phyloP scores from a whole-genome alignment of 106 monocot species.

The Platanthera zijinensis region DNA sequence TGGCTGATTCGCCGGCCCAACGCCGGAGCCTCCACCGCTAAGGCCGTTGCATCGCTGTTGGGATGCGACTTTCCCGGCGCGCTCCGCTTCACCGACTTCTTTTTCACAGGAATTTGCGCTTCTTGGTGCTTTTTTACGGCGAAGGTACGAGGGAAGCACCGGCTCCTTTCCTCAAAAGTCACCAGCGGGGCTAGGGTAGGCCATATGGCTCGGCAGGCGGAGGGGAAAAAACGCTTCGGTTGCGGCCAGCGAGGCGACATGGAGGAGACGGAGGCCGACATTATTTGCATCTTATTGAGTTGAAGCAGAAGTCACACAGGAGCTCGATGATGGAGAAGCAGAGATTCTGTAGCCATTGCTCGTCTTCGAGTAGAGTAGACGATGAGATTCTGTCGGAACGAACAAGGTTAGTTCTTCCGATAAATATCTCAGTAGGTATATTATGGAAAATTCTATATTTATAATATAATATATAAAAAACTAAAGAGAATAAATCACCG shows the following conservation, averaged over 20 bases:
- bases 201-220: background rate
- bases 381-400: no score
- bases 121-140: constrained; percentile 41
- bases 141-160: constrained; percentile 1
- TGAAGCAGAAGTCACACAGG: background rate
- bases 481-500: no score
- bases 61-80: constrained; percentile 14
- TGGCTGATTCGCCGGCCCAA: background rate
- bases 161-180: background rate
- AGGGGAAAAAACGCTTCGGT: background rate
- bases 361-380: background rate
- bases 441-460: no score
- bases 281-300: background rate
- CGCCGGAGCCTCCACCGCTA: constrained; percentile 7
- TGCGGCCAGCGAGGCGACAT: background rate
- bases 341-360: background rate
- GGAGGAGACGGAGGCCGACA: background rate
- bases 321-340: background rate
- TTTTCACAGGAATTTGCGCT: constrained; percentile 18
- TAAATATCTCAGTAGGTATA: no score
- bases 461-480: no score
- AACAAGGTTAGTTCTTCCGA: no score
- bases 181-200: background rate
- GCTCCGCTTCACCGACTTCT: constrained; percentile 17
- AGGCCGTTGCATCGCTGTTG: constrained; percentile 5